Percentiles rank a stretch among this genome's conserved stretches.
Evolutionary conservation across 2,329 filamentous ascomycete species (phyloP).

Genomic region (Ascochyta rabiei): DNA sequence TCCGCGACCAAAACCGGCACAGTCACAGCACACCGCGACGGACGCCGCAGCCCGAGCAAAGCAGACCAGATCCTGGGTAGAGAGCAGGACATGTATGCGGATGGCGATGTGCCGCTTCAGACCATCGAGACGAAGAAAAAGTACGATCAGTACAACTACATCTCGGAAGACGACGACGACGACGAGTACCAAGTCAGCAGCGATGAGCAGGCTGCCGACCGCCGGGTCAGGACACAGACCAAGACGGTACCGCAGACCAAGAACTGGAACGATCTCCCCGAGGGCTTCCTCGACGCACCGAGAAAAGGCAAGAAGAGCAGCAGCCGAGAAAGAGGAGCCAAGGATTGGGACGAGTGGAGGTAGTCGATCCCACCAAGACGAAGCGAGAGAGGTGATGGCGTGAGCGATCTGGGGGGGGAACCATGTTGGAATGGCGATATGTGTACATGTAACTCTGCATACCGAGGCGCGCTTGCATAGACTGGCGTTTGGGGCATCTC

Average conservation of each 20-base stretch:
- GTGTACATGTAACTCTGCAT: constrained; percentile 13
- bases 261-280: constrained; percentile 58
- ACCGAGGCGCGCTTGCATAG: constrained; percentile 2
- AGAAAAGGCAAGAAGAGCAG: constrained; percentile 37
- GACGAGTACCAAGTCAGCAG: constrained; percentile 42
- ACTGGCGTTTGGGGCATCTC: background rate
- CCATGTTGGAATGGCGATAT: constrained; percentile 6
- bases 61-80: constrained; percentile 51
- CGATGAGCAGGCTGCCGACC: constrained; percentile 38
- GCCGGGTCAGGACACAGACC: constrained; percentile 23
- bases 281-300: constrained; percentile 47
- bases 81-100: constrained; percentile 44
- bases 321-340: constrained; percentile 26
- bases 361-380: background rate
- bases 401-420: background rate
- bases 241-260: constrained; percentile 32
- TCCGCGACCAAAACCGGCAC: constrained; percentile 42
- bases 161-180: constrained; percentile 49
- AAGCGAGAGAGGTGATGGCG: no score
- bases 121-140: constrained; percentile 47
- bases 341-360: constrained; percentile 44
- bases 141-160: constrained; percentile 45
- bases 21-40: constrained; percentile 39
- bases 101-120: constrained; percentile 50
- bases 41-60: constrained; percentile 48